Base-by-base conservation (phyloP, 257 asterid species). In the Paulownia fortunei region DNA sequence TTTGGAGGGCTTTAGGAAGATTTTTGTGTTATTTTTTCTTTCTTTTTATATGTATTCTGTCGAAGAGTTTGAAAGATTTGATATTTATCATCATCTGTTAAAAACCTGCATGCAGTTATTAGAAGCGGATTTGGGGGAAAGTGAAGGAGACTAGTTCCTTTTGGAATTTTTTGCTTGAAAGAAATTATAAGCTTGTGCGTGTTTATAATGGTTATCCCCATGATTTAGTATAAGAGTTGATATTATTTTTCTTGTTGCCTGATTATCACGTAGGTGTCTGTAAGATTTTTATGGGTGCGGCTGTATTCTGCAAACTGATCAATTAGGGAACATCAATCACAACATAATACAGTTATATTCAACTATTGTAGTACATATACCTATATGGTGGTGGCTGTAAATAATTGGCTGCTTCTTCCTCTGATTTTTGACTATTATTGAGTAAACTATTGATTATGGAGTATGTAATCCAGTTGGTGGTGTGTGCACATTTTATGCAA, bases 151-250 rank as follows among this genome's bases (percentile, higher is more conserved):
- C 6, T 4, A 58, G 36, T 70, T 58, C 26, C 56, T 44, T 1
- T 16, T 51, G 34, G 44, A 52, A 7, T 21, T 27, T 36, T 21
- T 23, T 58, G 72, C 39, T 49, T 58, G 39, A 30, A 26, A 27
- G 68, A 63, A 11, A n/a, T 24, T 54, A 41, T 72, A 34, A 51
- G 63, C 49, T 32, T 39, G 16, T 77, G 26, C 5, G 12, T 49
- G 19, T 69, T 16, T 27, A 27, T 47, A n/a, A 4, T 16, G 16
- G 47, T 30, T 47, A 15, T 32, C 3, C 19, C 52, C 46, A 8
- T 16, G 59, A 19, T n/a, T 30, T 70, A 51, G 47, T 61, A 3
- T 21, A 34, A 61, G 64, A 46, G 69, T 34, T 63, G 80, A 62
- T 63, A 13, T 42, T 18, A 47, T 16, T 21, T 67, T 75, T 68